Base-by-base conservation (phyloP, 2,329 filamentous ascomycete genomes). In the Fusarium haematococcum region DNA sequence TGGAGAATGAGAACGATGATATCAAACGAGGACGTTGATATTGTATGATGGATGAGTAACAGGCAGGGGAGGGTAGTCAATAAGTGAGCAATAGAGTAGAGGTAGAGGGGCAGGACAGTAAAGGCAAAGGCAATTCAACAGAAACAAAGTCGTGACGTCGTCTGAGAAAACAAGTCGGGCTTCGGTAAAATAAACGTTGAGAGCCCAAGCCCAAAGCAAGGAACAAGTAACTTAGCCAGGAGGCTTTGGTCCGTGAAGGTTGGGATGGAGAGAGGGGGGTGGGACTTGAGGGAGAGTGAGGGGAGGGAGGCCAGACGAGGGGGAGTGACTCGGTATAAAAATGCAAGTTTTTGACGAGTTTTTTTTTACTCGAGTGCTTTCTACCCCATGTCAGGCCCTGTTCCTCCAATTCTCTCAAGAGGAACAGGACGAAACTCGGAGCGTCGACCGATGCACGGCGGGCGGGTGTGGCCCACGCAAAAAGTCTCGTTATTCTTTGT, bases 221-320 rank as follows among this genome's bases (percentile, higher is more conserved):
- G 20, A 48, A 25, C 10, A 32, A 32, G 45, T 64, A 35, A n/a
- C n/a, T 41, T 41, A 41, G 39, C 30, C 57, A 25, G 77, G 77
- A 78, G 77, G 67, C 33, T 79, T 78, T 78, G 75, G 77, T 78
- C 77, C 77, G 77, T 67, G 70, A 68, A 71, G 56, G 37, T 56
- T 64, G 60, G 56, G 70, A 73, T 63, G 63, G 48, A 64, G 65
- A 50, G 65, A 54, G 62, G 67, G 73, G 65, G 67, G 61, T 52
- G 68, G 57, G 56, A 45, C 63, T 61, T 69, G 45, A 18, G 13
- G n/a, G 39, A 32, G 32, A 52, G 65, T 60, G 37, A 52, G 41
- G n/a, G 41, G 27, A 9, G 25, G 27, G 50, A 68, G 58, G 56
- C 27, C 20, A 68, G 58, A 56, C 57, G 65, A 67, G 61, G 66